Conservation (phyloP, 169 alveolate genomes). For the Cryptosporidium baileyi region DNA sequence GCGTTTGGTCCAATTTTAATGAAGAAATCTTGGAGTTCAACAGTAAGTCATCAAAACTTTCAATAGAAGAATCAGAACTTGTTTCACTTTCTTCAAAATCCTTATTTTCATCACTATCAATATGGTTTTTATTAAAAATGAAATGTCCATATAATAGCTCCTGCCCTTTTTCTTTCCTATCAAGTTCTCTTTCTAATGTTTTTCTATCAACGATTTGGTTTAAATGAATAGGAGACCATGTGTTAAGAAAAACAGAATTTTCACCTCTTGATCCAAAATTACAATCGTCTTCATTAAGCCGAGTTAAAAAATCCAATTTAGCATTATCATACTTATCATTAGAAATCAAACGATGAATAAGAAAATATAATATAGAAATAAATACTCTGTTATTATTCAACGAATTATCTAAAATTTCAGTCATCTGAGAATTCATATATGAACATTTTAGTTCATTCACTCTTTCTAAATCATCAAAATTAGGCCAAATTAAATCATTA, state of each 20-base stretch:
- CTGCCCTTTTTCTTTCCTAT: constrained; percentile 65
- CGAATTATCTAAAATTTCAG: background rate
- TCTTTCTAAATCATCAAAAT: background rate
- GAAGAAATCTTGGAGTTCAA: background rate
- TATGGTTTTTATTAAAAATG: constrained; percentile 20
- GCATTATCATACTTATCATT: constrained; percentile 8
- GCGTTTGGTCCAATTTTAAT: background rate
- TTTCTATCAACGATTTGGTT: constrained; percentile 77
- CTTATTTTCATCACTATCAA: background rate
- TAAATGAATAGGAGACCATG: constrained; percentile 81
- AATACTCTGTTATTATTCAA: background rate
- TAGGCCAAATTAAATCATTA: constrained; percentile 10
- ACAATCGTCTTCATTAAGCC: constrained; percentile 61
- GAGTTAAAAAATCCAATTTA: background rate
- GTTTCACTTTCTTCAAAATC: constrained; percentile 10
- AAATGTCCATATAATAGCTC: constrained; percentile 71
- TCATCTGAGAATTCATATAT: constrained; percentile 6
- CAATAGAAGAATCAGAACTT: background rate
- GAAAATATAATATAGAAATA: constrained; percentile 16
- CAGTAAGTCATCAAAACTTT: too few relatives aligned
- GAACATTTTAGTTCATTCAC: constrained; percentile 39
- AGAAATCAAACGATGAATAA: background rate
- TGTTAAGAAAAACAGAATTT: constrained; percentile 75
- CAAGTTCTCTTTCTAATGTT: constrained; percentile 75
- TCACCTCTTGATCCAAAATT: too few relatives aligned